Evolutionary conservation across 2,329 filamentous ascomycete genomes (phyloP), one percentile per base, ranked within the genome.

Genomic region (Pseudonectria foliicola): DNA sequence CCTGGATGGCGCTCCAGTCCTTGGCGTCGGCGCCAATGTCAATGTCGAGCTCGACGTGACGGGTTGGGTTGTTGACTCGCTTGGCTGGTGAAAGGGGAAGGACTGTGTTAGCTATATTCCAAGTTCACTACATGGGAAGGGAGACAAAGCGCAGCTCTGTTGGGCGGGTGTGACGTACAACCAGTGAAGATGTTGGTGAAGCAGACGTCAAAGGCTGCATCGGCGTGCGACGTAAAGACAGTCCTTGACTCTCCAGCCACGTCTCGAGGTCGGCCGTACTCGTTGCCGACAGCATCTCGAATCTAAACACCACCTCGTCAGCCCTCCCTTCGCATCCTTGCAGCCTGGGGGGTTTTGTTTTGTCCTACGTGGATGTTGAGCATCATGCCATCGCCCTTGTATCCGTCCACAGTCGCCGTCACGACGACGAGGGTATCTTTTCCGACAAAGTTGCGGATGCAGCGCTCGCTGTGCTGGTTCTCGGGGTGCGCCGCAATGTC

Each of bases 11-110:
- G 47, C 82, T 88, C 92, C 92, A 98, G 68, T 98, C 92, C 64
- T 94, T 94, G 47, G 92, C 92, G 62, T 95, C 89, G 63, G 89
- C 89, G 54, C 89, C 89, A 54, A 95, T 94, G 62, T 95, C 89
- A 59, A 95, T 84, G 64, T 95, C 89, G 53, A 95, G 83, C 67
- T 95, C 89, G 48, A 95, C 66, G 60, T 83, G 75, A 48, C 88
- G 85, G 56, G 61, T 71, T 60, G 68, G 62, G 50, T 61, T 62
- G 47, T 53, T 53, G 29, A 54, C 37, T 45, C 46, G 46, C 37
- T 51, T 45, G 37, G 44, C 48, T 50, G 21, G 10, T 34, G 23
- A 23, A 24, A 23, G 29, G 42, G 45, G 45, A 40, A 48, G 40
- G 18, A 8, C 8, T 21, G 5, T 21, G 18, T 21, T 8, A 21